Evolutionary conservation across 495 filamentous ascomycete genomes (phyloP).

Genomic region (Aspergillus coremiiformis): DNA sequence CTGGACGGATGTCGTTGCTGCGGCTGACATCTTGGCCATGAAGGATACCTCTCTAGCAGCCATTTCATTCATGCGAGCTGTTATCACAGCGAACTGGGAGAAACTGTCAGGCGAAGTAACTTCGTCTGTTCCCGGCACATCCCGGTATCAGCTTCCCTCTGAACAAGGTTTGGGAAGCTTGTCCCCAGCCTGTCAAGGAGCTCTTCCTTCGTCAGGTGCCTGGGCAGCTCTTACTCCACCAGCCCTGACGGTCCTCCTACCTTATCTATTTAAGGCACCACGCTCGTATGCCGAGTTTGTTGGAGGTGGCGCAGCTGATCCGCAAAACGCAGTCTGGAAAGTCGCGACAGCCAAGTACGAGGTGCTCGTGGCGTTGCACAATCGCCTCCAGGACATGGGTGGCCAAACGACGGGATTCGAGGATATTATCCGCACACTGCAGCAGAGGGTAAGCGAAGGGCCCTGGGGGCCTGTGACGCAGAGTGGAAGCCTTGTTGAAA

Average conservation of each 20-base stretch:
- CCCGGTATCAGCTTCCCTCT: conserved; percentile 36
- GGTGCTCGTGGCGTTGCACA: conserved; percentile 41
- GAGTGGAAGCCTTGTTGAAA: conserved; percentile 27
- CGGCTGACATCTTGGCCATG: conserved; percentile 52
- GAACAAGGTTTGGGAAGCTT: conserved; percentile 31
- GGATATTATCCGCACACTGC: conserved; percentile 38
- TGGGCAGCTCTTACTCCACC: conserved; percentile 48
- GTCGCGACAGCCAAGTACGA: conserved; percentile 55
- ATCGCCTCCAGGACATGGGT: conserved; percentile 24
- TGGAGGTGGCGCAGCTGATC: conserved; percentile 49
- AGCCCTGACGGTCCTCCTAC: conserved; percentile 44
- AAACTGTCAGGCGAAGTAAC: conserved; percentile 21
- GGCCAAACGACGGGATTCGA: conserved; percentile 31
- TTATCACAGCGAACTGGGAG: conserved; percentile 52
- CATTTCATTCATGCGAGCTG: conserved; percentile 42
- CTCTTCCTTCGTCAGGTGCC: conserved; percentile 40
- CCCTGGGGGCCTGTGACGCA: conserved; percentile 33
- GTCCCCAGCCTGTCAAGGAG: conserved; percentile 30
- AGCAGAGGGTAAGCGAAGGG: conserved; percentile 39
- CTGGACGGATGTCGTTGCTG: conserved; percentile 45
- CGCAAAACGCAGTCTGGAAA: conserved; percentile 52
- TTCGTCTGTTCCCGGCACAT: conserved; percentile 14
- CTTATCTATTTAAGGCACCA: conserved; percentile 53
- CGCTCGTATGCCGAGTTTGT: conserved; percentile 52
- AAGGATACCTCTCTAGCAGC: conserved; percentile 52